These are phyloP conservation scores for Setaria italica DNA, from an alignment of 202 grass and related monocot species.

Conservation along the genomic window DNA sequence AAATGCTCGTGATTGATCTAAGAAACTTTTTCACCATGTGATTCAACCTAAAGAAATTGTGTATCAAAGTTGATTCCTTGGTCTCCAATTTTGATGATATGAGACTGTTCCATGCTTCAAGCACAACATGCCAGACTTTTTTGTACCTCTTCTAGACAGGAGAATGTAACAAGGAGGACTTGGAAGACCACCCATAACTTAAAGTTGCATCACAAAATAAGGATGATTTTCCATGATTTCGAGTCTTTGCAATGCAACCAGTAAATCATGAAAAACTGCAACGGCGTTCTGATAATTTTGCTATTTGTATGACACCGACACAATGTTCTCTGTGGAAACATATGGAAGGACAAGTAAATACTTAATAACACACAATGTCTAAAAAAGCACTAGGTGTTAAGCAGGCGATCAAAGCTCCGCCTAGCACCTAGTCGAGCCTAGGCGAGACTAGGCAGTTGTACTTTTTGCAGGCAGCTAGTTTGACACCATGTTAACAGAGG, in stretches of 20 bases:
- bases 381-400: neutral
- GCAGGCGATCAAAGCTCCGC: neutral
- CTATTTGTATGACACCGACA: too few relatives aligned
- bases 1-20: neutral
- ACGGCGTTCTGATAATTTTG: neutral
- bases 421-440: neutral
- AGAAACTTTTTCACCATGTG: neutral
- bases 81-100: neutral
- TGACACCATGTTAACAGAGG: neutral
- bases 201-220: neutral
- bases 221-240: neutral
- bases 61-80: neutral
- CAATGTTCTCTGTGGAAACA: neutral
- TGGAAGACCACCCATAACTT: neutral
- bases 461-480: neutral
- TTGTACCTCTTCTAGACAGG: neutral
- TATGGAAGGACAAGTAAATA: neutral
- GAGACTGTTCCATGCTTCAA: neutral
- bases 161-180: neutral
- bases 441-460: neutral
- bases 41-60: constrained; percentile 9
- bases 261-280: neutral
- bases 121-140: neutral
- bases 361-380: neutral
- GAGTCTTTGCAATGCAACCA: neutral